phyloP scores from a whole-genome alignment of 2,329 filamentous ascomycete species.

The Zymoseptoria ardabiliae region DNA sequence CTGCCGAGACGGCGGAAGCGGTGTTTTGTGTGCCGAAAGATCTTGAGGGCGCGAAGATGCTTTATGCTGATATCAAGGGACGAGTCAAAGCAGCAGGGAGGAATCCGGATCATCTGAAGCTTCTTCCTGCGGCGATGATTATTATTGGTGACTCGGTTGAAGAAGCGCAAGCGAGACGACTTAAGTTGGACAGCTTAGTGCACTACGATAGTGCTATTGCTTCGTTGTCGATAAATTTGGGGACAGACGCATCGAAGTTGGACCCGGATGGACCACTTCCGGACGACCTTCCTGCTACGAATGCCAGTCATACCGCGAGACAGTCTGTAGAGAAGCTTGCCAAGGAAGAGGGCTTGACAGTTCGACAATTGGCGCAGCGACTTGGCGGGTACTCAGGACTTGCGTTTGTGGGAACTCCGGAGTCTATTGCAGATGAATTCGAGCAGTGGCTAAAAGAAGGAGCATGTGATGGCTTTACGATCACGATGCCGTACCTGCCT shows the following conservation, averaged over 20 bases:
- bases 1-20: slow-evolving; percentile 21
- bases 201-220: slow-evolving; percentile 22
- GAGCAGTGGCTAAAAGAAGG: slow-evolving; percentile 17
- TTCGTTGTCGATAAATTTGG: slow-evolving; percentile 17
- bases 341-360: slow-evolving; percentile 17
- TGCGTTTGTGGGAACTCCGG: slow-evolving; percentile 17
- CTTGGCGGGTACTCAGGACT: slow-evolving; percentile 20
- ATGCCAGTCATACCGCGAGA: slow-evolving; percentile 18
- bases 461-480: slow-evolving; percentile 22
- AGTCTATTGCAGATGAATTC: slow-evolving; percentile 20
- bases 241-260: slow-evolving; percentile 18
- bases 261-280: slow-evolving; percentile 19
- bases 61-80: slow-evolving; percentile 21
- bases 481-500: slow-evolving; percentile 19
- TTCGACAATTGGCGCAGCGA: slow-evolving; percentile 20
- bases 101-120: slow-evolving; percentile 17
- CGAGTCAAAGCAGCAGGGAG: slow-evolving; percentile 17
- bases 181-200: slow-evolving; percentile 19
- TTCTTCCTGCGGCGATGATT: slow-evolving; percentile 23
- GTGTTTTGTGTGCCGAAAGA: slow-evolving; percentile 22
- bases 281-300: slow-evolving; percentile 18
- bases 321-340: slow-evolving; percentile 16
- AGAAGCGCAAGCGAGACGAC: slow-evolving; percentile 19
- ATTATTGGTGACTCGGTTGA: slow-evolving; percentile 19
- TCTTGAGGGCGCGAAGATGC: slow-evolving; percentile 15